These are phyloP conservation scores for Schoenoplectus tabernaemontani DNA, from an alignment of 202 grass and related monocot genomes.

Conservation along the genomic window DNA sequence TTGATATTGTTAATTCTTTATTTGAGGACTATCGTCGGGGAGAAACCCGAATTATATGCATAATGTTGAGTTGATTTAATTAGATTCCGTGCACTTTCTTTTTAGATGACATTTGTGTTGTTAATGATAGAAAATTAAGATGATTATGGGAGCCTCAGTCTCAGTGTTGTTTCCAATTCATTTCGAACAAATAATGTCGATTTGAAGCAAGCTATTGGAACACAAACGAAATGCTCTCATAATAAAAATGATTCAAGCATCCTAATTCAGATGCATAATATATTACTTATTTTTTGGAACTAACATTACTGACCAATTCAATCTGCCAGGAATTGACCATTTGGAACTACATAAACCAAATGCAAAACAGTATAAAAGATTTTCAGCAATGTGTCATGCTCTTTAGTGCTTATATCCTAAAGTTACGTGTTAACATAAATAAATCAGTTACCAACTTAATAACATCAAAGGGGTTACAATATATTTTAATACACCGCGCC, in stretches of 20 bases:
- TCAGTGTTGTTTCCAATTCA: not conserved
- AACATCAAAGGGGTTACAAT: no score
- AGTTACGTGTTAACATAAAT: no score
- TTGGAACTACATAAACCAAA: not conserved
- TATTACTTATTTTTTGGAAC: not conserved
- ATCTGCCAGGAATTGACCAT: not conserved
- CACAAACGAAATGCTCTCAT: not conserved
- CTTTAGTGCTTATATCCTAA: no score
- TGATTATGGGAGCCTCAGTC: not conserved
- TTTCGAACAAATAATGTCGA: not conserved
- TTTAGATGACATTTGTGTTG: not conserved
- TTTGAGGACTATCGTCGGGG: no score
- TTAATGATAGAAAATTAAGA: not conserved
- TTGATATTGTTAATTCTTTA: no score
- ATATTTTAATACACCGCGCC: no score
- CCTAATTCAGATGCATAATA: not conserved
- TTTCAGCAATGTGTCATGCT: no score
- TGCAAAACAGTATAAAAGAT: not conserved
- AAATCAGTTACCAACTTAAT: no score
- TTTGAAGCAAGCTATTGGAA: not conserved
- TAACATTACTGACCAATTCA: not conserved
- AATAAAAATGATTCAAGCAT: not conserved
- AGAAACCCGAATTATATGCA: no score
- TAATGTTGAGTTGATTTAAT: not conserved
- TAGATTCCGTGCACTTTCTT: not conserved